Conservation (phyloP, 2,329 filamentous ascomycete species). For the Diaporthe amygdali region DNA sequence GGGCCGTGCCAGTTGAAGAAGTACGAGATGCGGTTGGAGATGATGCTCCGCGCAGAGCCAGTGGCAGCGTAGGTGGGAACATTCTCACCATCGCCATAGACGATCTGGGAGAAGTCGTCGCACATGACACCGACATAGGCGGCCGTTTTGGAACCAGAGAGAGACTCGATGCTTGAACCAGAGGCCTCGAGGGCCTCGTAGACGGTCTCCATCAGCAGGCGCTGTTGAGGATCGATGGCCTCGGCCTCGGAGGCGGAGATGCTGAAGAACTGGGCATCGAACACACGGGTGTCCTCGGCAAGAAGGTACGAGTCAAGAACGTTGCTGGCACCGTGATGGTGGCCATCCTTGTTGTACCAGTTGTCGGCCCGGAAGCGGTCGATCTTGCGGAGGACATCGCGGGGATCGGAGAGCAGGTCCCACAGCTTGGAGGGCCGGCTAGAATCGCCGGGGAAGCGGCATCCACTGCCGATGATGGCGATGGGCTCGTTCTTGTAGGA, state of each 20-base stretch:
- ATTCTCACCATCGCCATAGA: conserved; percentile 25
- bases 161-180: conserved; percentile 27
- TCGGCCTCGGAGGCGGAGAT: conserved; percentile 31
- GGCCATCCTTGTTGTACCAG: conserved; percentile 34
- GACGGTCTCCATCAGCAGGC: conserved; percentile 29
- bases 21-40: conserved; percentile 45
- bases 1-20: conserved; percentile 45
- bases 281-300: conserved; percentile 1
- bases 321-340: conserved; percentile 35
- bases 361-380: conserved; percentile 30
- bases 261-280: conserved; percentile 34
- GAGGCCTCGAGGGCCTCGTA: conserved; percentile 31
- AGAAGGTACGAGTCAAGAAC: conserved; percentile 30
- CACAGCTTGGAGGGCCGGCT: conserved; percentile 41
- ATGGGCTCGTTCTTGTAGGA: conserved; percentile 38
- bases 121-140: conserved; percentile 35
- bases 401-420: conserved; percentile 35
- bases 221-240: conserved; percentile 26
- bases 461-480: conserved; percentile 47
- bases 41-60: conserved; percentile 35
- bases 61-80: conserved; percentile 36
- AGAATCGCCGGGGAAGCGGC: conserved; percentile 43
- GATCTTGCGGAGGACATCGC: conserved; percentile 31
- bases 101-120: conserved; percentile 31
- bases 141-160: conserved; percentile 32